These are phyloP conservation scores for Cajanus cajan DNA, from an alignment of 306 rosid genomes.

Conservation along the genomic window DNA sequence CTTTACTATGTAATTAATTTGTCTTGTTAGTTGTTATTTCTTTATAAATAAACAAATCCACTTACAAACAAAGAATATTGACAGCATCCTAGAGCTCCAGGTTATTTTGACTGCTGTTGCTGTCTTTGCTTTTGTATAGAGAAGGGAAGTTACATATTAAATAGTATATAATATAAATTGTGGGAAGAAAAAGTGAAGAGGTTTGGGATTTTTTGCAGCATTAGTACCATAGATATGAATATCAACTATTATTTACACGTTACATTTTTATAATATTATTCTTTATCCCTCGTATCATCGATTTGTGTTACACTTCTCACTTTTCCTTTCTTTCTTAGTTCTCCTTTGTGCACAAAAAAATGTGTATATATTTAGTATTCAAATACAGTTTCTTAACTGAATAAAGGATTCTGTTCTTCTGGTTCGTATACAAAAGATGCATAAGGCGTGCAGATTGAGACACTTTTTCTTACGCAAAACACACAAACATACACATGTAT, in stretches of 20 bases:
- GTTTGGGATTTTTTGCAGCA: too few species aligned
- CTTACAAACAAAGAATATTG: not conserved
- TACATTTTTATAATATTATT: not conserved
- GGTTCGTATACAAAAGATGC: not conserved
- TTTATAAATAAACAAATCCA: not conserved
- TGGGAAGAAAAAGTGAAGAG: not conserved
- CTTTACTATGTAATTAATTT: not conserved
- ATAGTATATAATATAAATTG: not conserved
- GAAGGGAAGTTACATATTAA: not conserved
- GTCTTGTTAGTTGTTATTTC: not conserved
- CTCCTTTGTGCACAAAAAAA: not conserved
- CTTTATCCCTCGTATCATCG: not conserved
- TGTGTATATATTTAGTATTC: not conserved
- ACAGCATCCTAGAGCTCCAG: constrained; percentile 35
- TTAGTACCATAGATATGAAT: too few species aligned
- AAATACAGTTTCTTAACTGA: not conserved
- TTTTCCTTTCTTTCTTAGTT: not conserved
- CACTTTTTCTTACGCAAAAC: not conserved
- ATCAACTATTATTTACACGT: not conserved
- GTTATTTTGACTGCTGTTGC: not conserved
- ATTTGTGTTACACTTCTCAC: not conserved
- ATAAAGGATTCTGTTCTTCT: not conserved
- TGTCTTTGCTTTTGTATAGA: constrained; percentile 3
- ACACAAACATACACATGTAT: too few species aligned
- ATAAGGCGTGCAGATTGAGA: not conserved